Base-by-base conservation (phyloP, 2,329 filamentous ascomycete species). In the Fusarium tupiense region DNA sequence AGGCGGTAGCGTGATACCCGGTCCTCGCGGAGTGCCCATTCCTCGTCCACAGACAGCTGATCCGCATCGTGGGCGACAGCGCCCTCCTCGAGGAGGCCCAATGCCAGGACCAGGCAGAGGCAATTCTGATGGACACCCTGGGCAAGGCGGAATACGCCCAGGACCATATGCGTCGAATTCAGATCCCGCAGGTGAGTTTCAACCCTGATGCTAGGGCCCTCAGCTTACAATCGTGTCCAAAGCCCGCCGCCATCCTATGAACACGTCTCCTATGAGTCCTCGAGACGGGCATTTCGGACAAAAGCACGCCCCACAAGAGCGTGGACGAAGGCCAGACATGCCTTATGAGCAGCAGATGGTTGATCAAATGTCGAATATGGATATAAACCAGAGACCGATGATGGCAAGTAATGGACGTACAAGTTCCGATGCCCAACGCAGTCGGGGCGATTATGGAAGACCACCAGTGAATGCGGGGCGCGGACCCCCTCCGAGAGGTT, bases 11-110 rank as follows among this genome's bases (percentile, higher is more conserved):
- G 82, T 81, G 35, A 84, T 85, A 54, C 84, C 85, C 64, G 80
- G 81, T 37, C 83, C 83, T 40, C 86, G 84, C 63, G 84, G 86
- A 77, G 83, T 83, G n/a, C 84, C 84, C 17, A 83, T 85, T 74
- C 81, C 81, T 66, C 82, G 86, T 58, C 81, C 84, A 54, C 82
- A 82, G 47, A 82, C 82, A 46, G 80, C 82, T 22, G 83, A 84
- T 69, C 81, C 80, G 40, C 78, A 80, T 35, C 82, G 80, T 47
- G 78, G 80, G 24, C 83, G 81, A 54, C 79, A 79, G 17, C 83
- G 84, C 64, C 83, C 84, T n/a, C 81, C 83, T 33, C 81, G 82
- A 57, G 81, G 79, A 57, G 78, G 79, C n/a, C 77, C 75, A 74
- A 73, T 73, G 17, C 77, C 76, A 40, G 82, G 80, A 20, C 80